Evolutionary conservation across 176 grass and related monocot genomes (phyloP).

Genomic region (Oryza nivara): DNA sequence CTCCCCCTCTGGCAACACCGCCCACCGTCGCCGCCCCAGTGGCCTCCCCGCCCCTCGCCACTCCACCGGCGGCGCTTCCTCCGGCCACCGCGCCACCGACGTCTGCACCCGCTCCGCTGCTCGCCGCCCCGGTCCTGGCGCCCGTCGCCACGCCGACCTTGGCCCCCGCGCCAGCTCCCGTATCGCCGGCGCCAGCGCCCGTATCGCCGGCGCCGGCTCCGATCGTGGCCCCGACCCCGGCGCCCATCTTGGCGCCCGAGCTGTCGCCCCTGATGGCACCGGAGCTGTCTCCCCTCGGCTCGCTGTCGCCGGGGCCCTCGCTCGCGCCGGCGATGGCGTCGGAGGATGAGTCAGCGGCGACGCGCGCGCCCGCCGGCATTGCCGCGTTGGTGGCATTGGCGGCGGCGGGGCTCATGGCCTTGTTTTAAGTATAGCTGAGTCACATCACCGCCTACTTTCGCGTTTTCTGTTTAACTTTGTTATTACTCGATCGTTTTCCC

Average conservation of each 20-base stretch:
- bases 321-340: conserved; percentile 24
- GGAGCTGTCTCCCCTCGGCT: conserved; percentile 25
- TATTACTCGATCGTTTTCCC: conserved; percentile 19
- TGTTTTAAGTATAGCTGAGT: conserved; percentile 46
- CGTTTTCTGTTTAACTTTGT: not conserved
- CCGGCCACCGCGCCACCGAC: conserved; percentile 11
- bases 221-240: conserved; percentile 37
- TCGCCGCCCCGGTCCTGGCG: conserved; percentile 25
- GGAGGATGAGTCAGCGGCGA: conserved; percentile 16
- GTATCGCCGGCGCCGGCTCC: conserved; percentile 38
- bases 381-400: conserved; percentile 40
- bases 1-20: conserved; percentile 30
- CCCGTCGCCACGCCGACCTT: conserved; percentile 26
- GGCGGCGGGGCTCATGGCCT: conserved; percentile 39
- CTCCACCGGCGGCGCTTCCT: conserved; percentile 43
- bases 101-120: conserved; percentile 39
- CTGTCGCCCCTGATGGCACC: conserved; percentile 38
- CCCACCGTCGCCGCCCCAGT: conserved; percentile 40
- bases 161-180: conserved; percentile 38
- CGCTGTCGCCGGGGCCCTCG: conserved; percentile 20
- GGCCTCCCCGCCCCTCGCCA: conserved; percentile 38
- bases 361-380: conserved; percentile 1
- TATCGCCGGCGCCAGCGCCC: conserved; percentile 35
- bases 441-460: not conserved
- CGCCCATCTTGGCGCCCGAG: conserved; percentile 28